These are phyloP conservation scores for Lentinula boryana DNA, from an alignment of 768 basidiomycete genomes.

Conservation along the genomic window DNA sequence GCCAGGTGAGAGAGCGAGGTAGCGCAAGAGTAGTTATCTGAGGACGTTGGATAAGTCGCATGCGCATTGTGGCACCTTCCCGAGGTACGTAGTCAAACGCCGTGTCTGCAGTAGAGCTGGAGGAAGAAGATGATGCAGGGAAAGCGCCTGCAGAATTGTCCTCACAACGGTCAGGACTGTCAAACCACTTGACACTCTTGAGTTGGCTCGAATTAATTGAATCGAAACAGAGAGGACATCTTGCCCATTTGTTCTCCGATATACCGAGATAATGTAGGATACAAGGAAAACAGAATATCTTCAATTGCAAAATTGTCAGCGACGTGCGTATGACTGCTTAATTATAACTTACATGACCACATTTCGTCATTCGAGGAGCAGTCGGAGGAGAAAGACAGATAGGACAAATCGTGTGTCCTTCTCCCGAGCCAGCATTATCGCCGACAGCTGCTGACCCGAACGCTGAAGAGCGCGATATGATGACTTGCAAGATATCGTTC, in stretches of 20 bases:
- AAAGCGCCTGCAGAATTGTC: constrained; percentile 24
- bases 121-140: constrained; percentile 41
- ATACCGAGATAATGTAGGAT: constrained; percentile 85
- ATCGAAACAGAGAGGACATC: constrained; percentile 96
- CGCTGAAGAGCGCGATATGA: constrained; percentile 81
- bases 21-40: constrained; percentile 93
- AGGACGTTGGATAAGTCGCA: constrained; percentile 90
- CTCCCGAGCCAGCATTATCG: constrained; percentile 37
- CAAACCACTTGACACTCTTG: constrained; percentile 90
- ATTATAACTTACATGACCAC: constrained; percentile 79
- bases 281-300: constrained; percentile 96
- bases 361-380: constrained; percentile 92
- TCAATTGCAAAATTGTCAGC: not conserved
- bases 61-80: constrained; percentile 58
- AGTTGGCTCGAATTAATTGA: constrained; percentile 86
- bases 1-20: constrained; percentile 90
- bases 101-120: constrained; percentile 29
- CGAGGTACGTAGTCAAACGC: constrained; percentile 34
- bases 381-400: constrained; percentile 92
- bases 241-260: constrained; percentile 85
- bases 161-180: constrained; percentile 34
- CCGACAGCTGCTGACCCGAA: constrained; percentile 51
- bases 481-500: constrained; percentile 92
- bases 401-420: constrained; percentile 76
- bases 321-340: constrained; percentile 3